Evolutionary conservation across 1,139 yeast genomes (phyloP), one percentile per base, ranked within the genome.

Genomic region (Yamadazyma dushanensis): DNA sequence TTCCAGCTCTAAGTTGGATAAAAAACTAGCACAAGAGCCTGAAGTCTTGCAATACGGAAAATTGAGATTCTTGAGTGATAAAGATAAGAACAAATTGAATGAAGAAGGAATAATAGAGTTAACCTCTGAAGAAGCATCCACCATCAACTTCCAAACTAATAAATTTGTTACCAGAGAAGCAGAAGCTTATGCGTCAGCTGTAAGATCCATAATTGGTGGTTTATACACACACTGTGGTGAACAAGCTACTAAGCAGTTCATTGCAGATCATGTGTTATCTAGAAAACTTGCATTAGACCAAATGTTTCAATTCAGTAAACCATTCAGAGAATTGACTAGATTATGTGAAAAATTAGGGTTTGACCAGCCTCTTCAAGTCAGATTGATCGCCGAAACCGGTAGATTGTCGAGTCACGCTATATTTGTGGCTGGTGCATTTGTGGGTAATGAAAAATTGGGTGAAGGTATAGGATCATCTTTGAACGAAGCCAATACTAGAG

Each of bases 391-490:
- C 20, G 99, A 92, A 63, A 84, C 96, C 19, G 99, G 99, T 58
- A 78, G 98, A 61, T 69, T 73, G 51, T 80, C 96, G 3, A 77
- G 79, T 40, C 80, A 87, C 38, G 96, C 98, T 17, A 83, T 89
- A 29, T 92, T 78, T 53, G 86, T 90, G 13, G 95, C 92, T 23
- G 97, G 97, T 36, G 95, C 88, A 1, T 92, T 89, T 60, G 73
- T 83, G 39, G 97, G 97, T 23, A 71, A 73, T 16, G 80, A 80
- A 43, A 83, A 88, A 61, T 70, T 92, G 39, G 97, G 97, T 35
- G 97, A 92, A 63, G 97, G 97, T 30, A 89, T 85, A 52, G 99
- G 97, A 32, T 72, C 94, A n/a, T 85, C 95, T 30, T 69, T 92
- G 50, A 78, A 76, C 47, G 98, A 92, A 64, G 97, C 97, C 29